Conservation (phyloP, 129 eudicot genomes). For the Gnaphalium uliginosum region DNA sequence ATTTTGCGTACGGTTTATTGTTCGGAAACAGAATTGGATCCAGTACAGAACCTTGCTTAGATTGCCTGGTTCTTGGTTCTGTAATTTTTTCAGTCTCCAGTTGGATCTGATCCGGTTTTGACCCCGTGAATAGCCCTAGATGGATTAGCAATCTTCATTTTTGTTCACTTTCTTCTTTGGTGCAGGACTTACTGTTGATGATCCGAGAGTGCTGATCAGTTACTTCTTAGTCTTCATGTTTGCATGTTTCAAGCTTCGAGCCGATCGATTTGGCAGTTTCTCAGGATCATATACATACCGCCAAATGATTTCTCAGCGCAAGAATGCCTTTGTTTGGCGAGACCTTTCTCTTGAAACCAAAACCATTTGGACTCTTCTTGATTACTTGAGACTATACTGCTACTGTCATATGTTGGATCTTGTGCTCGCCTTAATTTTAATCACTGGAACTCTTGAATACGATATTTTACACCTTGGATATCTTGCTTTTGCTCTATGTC, state of each 20-base stretch:
- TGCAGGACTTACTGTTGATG: constrained; percentile 89
- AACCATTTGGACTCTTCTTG: constrained; percentile 95
- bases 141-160: not conserved
- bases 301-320: constrained; percentile 85
- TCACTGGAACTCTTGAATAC: constrained; percentile 95
- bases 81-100: not conserved
- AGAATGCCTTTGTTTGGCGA: constrained; percentile 89
- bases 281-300: constrained; percentile 85
- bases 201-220: constrained; percentile 88
- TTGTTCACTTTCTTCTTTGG: constrained; percentile 18
- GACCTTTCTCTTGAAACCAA: constrained; percentile 97
- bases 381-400: constrained; percentile 91
- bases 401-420: constrained; percentile 96
- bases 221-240: constrained; percentile 78
- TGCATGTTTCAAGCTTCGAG: constrained; percentile 92
- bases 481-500: constrained; percentile 87
- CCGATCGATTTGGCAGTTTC: constrained; percentile 69
- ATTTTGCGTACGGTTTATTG: not conserved
- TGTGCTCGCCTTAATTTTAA: constrained; percentile 80
- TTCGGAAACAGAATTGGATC: not conserved
- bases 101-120: not conserved
- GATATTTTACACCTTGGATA: constrained; percentile 96
- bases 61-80: not conserved
- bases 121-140: not conserved
- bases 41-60: not conserved